Percentiles rank a stretch among this genome's conserved stretches.
phyloP scores from a whole-genome alignment of 2,329 filamentous ascomycete species.

The Penicillium sp. region DNA sequence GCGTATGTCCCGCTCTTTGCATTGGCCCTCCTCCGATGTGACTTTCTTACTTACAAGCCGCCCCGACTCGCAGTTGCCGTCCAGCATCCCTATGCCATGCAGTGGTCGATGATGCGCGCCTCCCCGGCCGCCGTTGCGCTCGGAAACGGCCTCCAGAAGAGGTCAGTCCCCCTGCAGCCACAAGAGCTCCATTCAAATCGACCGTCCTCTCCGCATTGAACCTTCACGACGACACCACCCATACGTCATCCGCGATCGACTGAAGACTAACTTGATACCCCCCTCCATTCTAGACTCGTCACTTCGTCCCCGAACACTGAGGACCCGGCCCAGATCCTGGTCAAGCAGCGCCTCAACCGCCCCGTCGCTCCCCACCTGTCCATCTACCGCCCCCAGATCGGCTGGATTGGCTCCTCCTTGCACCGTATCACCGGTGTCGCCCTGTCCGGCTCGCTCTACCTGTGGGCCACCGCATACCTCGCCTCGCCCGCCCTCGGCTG shows the following conservation, averaged over 20 bases:
- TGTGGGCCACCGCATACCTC: constrained; percentile 78
- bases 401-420: constrained; percentile 71
- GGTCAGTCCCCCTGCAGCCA: constrained; percentile 32
- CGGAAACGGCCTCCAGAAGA: constrained; percentile 44
- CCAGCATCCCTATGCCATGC: constrained; percentile 45
- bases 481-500: constrained; percentile 70
- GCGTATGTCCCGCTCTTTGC: constrained; percentile 38
- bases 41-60: constrained; percentile 24
- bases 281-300: constrained; percentile 27
- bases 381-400: constrained; percentile 85
- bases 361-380: constrained; percentile 79
- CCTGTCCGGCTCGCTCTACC: constrained; percentile 72
- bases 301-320: constrained; percentile 31
- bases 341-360: constrained; percentile 73
- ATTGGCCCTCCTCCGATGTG: not conserved
- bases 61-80: constrained; percentile 40
- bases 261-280: constrained; percentile 20
- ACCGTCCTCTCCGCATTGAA: not conserved
- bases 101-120: constrained; percentile 43
- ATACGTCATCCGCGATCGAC: constrained; percentile 30
- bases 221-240: constrained; percentile 1
- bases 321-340: constrained; percentile 60
- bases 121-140: constrained; percentile 46
- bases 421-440: constrained; percentile 80
- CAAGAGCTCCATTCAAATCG: not conserved